phyloP scores from a whole-genome alignment of 805 yeast genomes.

The Teunomyces pallodes region DNA sequence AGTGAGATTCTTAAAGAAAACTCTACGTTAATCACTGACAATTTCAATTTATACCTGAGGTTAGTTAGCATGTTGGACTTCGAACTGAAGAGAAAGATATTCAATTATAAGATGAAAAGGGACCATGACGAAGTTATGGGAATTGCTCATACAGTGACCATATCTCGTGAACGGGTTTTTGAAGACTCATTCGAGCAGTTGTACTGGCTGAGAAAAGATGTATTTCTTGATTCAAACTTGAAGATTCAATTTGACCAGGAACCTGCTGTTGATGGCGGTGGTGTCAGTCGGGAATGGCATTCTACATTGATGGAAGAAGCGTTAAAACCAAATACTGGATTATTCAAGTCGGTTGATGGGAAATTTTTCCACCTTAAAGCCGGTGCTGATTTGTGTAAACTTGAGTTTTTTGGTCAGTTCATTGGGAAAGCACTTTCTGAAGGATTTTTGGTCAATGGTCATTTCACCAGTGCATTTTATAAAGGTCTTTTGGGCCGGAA shows the following conservation, averaged over 20 bases:
- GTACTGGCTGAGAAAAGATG: constrained; percentile 72
- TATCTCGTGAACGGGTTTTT: constrained; percentile 87
- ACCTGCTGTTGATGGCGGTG: constrained; percentile 97
- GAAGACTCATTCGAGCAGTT: constrained; percentile 82
- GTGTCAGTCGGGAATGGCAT: constrained; percentile 96
- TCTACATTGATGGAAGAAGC: constrained; percentile 90
- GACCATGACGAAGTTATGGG: constrained; percentile 47
- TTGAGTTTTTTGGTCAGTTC: constrained; percentile 87
- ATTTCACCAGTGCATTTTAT: constrained; percentile 92
- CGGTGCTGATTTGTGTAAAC: constrained; percentile 87
- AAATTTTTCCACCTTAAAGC: constrained; percentile 96
- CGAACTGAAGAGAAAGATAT: constrained; percentile 86
- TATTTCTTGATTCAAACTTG: constrained; percentile 66
- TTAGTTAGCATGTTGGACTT: constrained; percentile 89
- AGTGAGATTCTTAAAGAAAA: constrained; percentile 89
- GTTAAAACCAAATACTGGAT: constrained; percentile 92
- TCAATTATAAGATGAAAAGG: constrained; percentile 45
- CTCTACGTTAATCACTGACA: constrained; percentile 93
- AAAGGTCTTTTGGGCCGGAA: constrained; percentile 76
- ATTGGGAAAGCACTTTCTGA: constrained; percentile 94
- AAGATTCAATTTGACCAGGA: constrained; percentile 86
- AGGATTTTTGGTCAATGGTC: constrained; percentile 83
- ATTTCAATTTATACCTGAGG: constrained; percentile 87
- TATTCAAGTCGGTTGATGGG: constrained; percentile 82
- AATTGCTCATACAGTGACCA: constrained; percentile 54